phyloP scores from a whole-genome alignment of 23 red algal genomes.

The Rhodosorus marinus region DNA sequence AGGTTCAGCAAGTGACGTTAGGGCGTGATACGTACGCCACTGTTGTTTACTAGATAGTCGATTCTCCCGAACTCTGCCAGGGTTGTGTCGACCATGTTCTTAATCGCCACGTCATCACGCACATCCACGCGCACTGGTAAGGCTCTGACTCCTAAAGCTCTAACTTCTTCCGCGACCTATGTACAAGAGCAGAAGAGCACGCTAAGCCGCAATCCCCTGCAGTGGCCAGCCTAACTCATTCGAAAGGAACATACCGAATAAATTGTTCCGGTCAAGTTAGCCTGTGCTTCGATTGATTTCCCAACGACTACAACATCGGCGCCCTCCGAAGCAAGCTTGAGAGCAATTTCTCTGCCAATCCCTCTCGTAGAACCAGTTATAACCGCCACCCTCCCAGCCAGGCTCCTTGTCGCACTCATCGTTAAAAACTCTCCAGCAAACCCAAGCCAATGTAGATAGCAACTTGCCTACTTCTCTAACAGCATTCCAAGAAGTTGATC shows the following conservation, averaged over 20 bases:
- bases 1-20: neutral
- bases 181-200: too few species aligned
- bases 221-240: too few species aligned
- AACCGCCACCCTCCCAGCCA: constrained; percentile 50
- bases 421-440: too few species aligned
- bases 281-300: constrained; percentile 26
- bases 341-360: constrained; percentile 75
- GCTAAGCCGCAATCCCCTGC: too few species aligned
- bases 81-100: constrained; percentile 25
- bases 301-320: constrained; percentile 65
- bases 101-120: constrained; percentile 45
- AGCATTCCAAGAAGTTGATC: too few species aligned
- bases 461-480: too few species aligned
- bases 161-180: constrained; percentile 84
- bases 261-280: constrained; percentile 80
- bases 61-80: constrained; percentile 38
- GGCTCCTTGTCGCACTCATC: too few species aligned
- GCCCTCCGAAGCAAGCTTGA: constrained; percentile 35
- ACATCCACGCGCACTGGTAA: constrained; percentile 64
- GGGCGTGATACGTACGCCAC: too few species aligned
- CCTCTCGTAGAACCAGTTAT: constrained; percentile 75
- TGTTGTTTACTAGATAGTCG: constrained; percentile 77
- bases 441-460: too few species aligned
- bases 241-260: too few species aligned
- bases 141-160: constrained; percentile 27